Evolutionary conservation across 495 filamentous ascomycete species (phyloP).

Genomic region (Astrothelium subdiscretum): DNA sequence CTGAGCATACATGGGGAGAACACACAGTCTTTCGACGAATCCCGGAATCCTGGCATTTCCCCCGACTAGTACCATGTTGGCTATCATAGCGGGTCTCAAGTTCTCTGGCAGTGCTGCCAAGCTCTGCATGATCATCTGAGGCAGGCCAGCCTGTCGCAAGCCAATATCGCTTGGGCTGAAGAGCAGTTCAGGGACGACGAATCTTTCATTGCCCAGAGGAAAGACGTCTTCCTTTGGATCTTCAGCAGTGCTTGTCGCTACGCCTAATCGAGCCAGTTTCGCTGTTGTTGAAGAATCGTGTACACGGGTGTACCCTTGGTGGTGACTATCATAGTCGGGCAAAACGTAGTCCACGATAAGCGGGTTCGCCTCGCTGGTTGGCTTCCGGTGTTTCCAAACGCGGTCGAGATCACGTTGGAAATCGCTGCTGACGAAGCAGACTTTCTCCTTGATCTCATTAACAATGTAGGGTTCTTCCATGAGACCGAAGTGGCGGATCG

Average conservation of each 20-base stretch:
- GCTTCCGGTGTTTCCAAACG: slow-evolving; percentile 62
- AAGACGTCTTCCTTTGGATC: slow-evolving; percentile 65
- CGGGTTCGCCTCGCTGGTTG: slow-evolving; percentile 38
- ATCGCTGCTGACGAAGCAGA: slow-evolving; percentile 67
- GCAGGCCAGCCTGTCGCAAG: slow-evolving; percentile 71
- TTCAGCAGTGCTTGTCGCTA: slow-evolving; percentile 38
- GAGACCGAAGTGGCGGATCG: slow-evolving; percentile 86
- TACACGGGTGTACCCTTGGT: slow-evolving; percentile 60
- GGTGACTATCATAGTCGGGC: slow-evolving; percentile 72
- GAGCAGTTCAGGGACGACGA: slow-evolving; percentile 78
- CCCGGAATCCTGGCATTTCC: slow-evolving; percentile 72
- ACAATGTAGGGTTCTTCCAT: slow-evolving; percentile 84
- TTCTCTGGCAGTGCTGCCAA: slow-evolving; percentile 64
- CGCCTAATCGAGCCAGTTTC: slow-evolving; percentile 44
- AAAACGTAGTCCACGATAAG: slow-evolving; percentile 87
- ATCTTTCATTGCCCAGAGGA: slow-evolving; percentile 83
- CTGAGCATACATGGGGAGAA: background rate
- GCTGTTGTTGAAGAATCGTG: slow-evolving; percentile 51
- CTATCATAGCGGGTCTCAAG: slow-evolving; percentile 47
- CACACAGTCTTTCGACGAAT: slow-evolving; percentile 61
- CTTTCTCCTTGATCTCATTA: slow-evolving; percentile 88
- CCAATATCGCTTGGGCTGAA: slow-evolving; percentile 83
- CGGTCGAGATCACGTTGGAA: slow-evolving; percentile 71
- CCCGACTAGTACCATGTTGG: slow-evolving; percentile 82
- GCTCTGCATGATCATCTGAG: slow-evolving; percentile 69